These are phyloP conservation scores for Puccinia polysora DNA, from an alignment of 1,284 basidiomycete species.

Conservation along the genomic window DNA sequence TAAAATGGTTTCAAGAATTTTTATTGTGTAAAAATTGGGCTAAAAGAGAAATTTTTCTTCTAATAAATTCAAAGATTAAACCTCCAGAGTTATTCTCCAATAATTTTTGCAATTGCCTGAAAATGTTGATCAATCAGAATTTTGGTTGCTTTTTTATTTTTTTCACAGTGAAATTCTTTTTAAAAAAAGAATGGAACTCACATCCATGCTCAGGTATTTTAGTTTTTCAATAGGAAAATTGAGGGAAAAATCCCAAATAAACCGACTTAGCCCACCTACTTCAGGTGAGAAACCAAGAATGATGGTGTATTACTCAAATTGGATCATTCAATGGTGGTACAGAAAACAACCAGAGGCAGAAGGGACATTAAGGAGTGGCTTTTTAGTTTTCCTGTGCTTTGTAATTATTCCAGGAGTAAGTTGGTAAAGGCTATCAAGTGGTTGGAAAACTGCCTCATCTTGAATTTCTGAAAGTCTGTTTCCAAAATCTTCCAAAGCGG, in stretches of 20 bases:
- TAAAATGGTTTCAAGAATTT: no score
- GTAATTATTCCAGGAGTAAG: slow-evolving; percentile 87
- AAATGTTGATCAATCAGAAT: background rate
- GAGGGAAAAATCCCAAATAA: slow-evolving; percentile 82
- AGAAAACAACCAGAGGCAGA: slow-evolving; percentile 92
- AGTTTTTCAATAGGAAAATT: slow-evolving; percentile 83
- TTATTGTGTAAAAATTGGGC: no score
- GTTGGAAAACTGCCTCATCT: slow-evolving; percentile 80
- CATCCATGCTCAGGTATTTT: slow-evolving; percentile 67
- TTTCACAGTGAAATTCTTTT: no score
- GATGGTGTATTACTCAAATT: slow-evolving; percentile 93
- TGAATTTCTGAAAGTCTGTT: slow-evolving; percentile 70
- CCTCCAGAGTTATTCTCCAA: slow-evolving; percentile 35
- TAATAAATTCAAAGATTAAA: no score
- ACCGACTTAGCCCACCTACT: slow-evolving; percentile 54
- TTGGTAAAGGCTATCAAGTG: slow-evolving; percentile 71
- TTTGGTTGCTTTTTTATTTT: no score
- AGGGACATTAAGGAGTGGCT: slow-evolving; percentile 73
- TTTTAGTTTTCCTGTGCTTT: slow-evolving; percentile 61
- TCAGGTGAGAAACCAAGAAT: slow-evolving; percentile 67
- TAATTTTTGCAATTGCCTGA: slow-evolving; percentile 50
- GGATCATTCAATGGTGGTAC: slow-evolving; percentile 74
- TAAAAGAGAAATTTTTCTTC: no score
- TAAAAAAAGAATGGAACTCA: background rate
- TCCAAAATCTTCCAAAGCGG: slow-evolving; percentile 88